phyloP scores from a whole-genome alignment of 768 basidiomycete species.

The Mycena amicta region DNA sequence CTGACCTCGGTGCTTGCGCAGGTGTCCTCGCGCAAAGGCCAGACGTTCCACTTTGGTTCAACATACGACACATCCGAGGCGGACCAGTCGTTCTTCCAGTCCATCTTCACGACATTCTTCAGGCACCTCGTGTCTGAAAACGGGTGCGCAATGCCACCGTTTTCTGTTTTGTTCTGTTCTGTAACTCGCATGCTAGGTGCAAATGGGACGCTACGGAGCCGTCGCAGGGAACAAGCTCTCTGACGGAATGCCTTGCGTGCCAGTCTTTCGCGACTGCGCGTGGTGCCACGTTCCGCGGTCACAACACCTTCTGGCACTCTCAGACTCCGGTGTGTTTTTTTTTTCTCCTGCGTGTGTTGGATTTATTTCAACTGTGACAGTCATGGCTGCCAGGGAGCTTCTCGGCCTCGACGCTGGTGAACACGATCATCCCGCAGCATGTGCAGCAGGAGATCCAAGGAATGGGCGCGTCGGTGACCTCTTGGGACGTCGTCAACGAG shows the following conservation, averaged over 20 bases:
- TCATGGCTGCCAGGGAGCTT: constrained; percentile 18
- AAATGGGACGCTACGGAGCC: constrained; percentile 22
- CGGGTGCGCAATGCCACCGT: constrained; percentile 2
- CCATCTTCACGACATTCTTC: constrained; percentile 11
- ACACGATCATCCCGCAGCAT: constrained; percentile 20
- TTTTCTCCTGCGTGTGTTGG: not conserved
- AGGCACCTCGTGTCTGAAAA: constrained; percentile 18
- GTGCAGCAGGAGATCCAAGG: constrained; percentile 17
- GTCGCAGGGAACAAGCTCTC: constrained; percentile 10
- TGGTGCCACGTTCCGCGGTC: constrained; percentile 15
- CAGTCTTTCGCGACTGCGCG: constrained; percentile 7
- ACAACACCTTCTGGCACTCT: constrained; percentile 20
- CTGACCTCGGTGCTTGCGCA: constrained; percentile 3
- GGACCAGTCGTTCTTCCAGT: constrained; percentile 14
- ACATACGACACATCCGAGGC: constrained; percentile 17
- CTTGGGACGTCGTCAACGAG: constrained; percentile 19
- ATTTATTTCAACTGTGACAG: not conserved
- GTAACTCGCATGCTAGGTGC: constrained; percentile 6
- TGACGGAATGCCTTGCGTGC: constrained; percentile 13
- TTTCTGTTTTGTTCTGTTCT: not conserved
- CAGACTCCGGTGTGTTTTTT: constrained; percentile 12
- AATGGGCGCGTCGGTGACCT: constrained; percentile 11
- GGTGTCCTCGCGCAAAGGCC: constrained; percentile 13
- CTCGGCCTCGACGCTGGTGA: constrained; percentile 1
- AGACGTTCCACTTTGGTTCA: constrained; percentile 19